A percentile compares a stretch with the other conserved stretches of the same genome.
These are phyloP conservation scores for Epichloe festucae DNA, from an alignment of 2,329 filamentous ascomycete species.

Conservation along the genomic window DNA sequence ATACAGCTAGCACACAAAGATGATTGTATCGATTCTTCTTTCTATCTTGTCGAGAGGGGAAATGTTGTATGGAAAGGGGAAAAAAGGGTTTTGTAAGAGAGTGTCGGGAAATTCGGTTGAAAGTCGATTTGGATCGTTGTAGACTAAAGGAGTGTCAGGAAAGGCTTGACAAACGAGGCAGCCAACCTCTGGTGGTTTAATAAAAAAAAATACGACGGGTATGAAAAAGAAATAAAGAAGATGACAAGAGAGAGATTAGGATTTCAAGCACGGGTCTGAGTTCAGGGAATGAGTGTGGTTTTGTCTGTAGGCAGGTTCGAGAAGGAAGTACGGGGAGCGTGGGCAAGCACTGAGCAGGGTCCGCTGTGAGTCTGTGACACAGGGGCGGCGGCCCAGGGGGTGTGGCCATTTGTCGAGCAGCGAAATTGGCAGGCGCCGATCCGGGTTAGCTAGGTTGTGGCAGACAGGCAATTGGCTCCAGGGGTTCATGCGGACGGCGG, in stretches of 20 bases:
- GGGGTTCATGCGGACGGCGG: not conserved
- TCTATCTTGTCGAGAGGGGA: not conserved
- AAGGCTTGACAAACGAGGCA: constrained; percentile 5
- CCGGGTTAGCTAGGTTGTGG: not conserved
- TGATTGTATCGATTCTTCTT: not conserved
- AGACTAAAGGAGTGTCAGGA: constrained; percentile 6
- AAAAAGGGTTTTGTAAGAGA: constrained; percentile 1
- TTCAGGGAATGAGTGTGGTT: constrained; percentile 3
- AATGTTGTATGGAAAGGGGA: not conserved
- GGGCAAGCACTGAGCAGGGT: not conserved
- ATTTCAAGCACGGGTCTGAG: not conserved
- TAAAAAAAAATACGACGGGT: not conserved
- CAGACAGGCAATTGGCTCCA: not conserved
- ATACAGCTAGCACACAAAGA: not conserved
- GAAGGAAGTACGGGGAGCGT: not conserved
- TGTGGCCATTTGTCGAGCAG: not conserved
- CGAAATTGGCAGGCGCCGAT: constrained; percentile 3
- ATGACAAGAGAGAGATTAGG: not conserved
- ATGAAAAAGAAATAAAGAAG: not conserved
- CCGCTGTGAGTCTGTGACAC: not conserved
- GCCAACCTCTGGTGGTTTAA: constrained; percentile 4
- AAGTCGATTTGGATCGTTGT: not conserved
- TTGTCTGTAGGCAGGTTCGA: not conserved
- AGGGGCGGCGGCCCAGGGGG: not conserved
- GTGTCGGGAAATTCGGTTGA: constrained; percentile 1